Percentiles rank a stretch among this genome's conserved stretches.
These are phyloP conservation scores for Hyphopichia khmerensis DNA, from an alignment of 1,139 yeast species.

Conservation along the genomic window DNA sequence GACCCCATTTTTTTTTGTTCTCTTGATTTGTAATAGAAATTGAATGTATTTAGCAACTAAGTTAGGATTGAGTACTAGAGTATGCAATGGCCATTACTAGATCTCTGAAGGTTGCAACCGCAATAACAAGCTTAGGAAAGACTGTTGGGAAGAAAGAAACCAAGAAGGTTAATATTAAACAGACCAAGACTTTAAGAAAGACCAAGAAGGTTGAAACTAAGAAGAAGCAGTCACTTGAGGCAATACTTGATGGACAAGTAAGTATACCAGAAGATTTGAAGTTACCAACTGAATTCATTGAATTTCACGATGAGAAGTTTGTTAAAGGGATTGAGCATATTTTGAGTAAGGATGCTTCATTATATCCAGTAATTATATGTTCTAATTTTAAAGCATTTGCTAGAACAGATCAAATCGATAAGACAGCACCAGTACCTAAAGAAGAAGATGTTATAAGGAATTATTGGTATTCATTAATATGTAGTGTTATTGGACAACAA, in stretches of 20 bases:
- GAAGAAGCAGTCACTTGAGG: background rate
- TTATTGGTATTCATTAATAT: conserved; percentile 40
- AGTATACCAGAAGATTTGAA: conserved; percentile 22
- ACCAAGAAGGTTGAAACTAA: too few relatives aligned
- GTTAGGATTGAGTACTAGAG: too few relatives aligned
- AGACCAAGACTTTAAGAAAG: too few relatives aligned
- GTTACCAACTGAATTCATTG: conserved; percentile 42
- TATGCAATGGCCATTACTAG: too few relatives aligned
- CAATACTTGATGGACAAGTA: background rate
- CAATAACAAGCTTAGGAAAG: too few relatives aligned
- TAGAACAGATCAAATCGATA: conserved; percentile 8
- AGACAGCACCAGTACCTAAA: too few relatives aligned
- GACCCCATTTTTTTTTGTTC: too few relatives aligned
- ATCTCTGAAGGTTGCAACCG: too few relatives aligned
- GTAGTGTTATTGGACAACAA: conserved; percentile 72
- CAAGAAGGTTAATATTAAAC: too few relatives aligned
- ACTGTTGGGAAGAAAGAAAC: too few relatives aligned
- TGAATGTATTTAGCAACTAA: too few relatives aligned
- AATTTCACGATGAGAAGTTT: conserved; percentile 44
- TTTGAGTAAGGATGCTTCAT: conserved; percentile 41
- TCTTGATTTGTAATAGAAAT: too few relatives aligned
- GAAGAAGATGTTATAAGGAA: conserved; percentile 31
- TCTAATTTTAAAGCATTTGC: conserved; percentile 31
- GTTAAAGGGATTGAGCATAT: conserved; percentile 41
- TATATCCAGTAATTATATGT: conserved; percentile 33